These are phyloP conservation scores for Stephania cephalantha DNA, from an alignment of 164 flowering plant species.

Conservation along the genomic window DNA sequence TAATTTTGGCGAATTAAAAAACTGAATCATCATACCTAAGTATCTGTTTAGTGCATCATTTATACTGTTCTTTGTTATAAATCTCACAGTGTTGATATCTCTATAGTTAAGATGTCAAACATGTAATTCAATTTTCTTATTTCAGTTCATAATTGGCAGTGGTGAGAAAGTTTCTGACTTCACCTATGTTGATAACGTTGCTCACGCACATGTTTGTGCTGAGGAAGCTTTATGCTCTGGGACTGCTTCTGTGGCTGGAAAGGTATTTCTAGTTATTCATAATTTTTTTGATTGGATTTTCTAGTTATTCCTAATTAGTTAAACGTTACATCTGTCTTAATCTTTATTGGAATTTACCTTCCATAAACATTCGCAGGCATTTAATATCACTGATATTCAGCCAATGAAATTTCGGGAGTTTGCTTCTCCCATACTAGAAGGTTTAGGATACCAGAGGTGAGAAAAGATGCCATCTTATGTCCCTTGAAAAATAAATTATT, in stretches of 20 bases:
- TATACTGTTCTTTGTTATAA: neutral
- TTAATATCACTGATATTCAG: constrained; percentile 72
- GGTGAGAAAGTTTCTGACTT: constrained; percentile 87
- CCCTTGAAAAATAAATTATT: neutral
- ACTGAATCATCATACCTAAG: neutral
- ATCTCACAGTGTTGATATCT: neutral
- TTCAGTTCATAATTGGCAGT: constrained; percentile 90
- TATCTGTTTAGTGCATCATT: neutral
- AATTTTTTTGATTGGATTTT: neutral
- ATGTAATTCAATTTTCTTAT: constrained; percentile 17
- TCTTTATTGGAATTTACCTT: neutral
- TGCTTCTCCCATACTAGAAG: constrained; percentile 47
- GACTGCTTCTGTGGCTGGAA: constrained; percentile 60
- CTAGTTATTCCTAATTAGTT: neutral
- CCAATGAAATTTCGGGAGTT: constrained; percentile 72
- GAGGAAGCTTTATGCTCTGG: constrained; percentile 59
- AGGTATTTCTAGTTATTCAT: constrained; percentile 38
- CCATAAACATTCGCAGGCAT: constrained; percentile 43
- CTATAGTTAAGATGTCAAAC: neutral
- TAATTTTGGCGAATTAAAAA: neutral
- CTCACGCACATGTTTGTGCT: constrained; percentile 81
- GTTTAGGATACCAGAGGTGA: constrained; percentile 78
- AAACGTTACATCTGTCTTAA: neutral
- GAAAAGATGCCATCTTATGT: constrained; percentile 6
- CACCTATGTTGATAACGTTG: constrained; percentile 83